Evolutionary conservation across 2,329 filamentous ascomycete species (phyloP).

Genomic region (Fulvia fulva): DNA sequence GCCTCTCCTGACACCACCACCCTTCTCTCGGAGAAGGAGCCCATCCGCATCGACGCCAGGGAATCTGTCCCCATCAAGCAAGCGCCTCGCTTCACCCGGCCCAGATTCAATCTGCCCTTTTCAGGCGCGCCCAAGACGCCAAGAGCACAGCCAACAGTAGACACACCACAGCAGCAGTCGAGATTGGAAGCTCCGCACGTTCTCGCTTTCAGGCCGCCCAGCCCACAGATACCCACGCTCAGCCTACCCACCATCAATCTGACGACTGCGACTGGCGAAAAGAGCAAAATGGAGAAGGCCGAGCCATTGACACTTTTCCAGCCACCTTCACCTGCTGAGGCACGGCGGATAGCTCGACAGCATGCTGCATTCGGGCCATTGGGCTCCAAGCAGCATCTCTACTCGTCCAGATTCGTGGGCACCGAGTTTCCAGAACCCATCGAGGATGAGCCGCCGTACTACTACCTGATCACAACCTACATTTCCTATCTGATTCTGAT

Average conservation of each 20-base stretch:
- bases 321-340: constrained; percentile 80
- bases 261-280: constrained; percentile 78
- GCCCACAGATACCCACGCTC: constrained; percentile 66
- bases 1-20: constrained; percentile 48
- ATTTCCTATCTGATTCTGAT: constrained; percentile 97
- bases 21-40: constrained; percentile 51
- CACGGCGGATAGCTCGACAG: constrained; percentile 67
- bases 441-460: constrained; percentile 94
- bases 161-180: constrained; percentile 12
- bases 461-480: constrained; percentile 95
- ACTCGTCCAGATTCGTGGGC: constrained; percentile 83
- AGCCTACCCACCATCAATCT: constrained; percentile 88
- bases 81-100: constrained; percentile 24
- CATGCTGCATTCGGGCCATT: constrained; percentile 92
- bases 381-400: constrained; percentile 73
- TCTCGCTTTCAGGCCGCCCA: constrained; percentile 59
- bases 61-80: constrained; percentile 17
- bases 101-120: constrained; percentile 31
- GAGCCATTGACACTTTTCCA: constrained; percentile 78
- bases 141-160: constrained; percentile 35
- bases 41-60: constrained; percentile 29
- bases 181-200: constrained; percentile 38
- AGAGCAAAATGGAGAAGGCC: constrained; percentile 67
- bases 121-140: constrained; percentile 26
- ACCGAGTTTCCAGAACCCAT: constrained; percentile 75